Evolutionary conservation across 805 yeast genomes (phyloP).

Genomic region (Ogataea zsoltii): DNA sequence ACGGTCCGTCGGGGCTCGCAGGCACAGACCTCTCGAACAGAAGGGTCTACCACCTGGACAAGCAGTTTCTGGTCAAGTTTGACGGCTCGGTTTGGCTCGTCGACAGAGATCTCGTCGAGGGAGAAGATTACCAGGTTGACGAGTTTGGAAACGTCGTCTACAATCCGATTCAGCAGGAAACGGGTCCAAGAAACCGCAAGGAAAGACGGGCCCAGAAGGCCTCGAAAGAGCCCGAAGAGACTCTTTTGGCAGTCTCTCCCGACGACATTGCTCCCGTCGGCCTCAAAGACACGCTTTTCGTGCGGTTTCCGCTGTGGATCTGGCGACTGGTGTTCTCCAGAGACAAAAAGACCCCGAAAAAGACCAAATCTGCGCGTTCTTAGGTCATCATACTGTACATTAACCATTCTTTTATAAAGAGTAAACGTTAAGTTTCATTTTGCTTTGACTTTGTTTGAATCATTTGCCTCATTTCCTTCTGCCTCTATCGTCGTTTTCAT

Average conservation of each 20-base stretch:
- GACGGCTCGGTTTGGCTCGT: constrained; percentile 58
- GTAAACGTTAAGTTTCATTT: too few species aligned
- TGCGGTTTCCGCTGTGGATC: constrained; percentile 40
- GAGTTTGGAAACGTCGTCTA: constrained; percentile 20
- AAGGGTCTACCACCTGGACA: constrained; percentile 45
- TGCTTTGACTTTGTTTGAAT: too few species aligned
- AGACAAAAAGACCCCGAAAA: background rate
- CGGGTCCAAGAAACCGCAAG: constrained; percentile 17
- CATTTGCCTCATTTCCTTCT: constrained; percentile 14
- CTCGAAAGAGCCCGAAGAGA: constrained; percentile 28
- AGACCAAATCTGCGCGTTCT: background rate
- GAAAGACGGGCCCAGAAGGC: constrained; percentile 18
- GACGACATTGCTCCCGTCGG: constrained; percentile 51
- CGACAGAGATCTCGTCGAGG: constrained; percentile 40
- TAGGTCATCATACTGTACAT: constrained; percentile 14
- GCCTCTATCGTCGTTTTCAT: constrained; percentile 14
- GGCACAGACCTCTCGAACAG: constrained; percentile 45
- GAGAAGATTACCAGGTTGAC: constrained; percentile 24
- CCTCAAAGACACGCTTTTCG: constrained; percentile 45
- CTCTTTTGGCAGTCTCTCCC: constrained; percentile 44
- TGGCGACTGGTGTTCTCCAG: constrained; percentile 38
- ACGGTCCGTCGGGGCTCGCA: constrained; percentile 39
- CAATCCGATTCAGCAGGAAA: constrained; percentile 11
- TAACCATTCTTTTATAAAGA: too few species aligned
- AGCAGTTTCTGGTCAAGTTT: constrained; percentile 53